Evolutionary conservation across 306 rosid species (phyloP).

Genomic region (Arachis stenosperma): DNA sequence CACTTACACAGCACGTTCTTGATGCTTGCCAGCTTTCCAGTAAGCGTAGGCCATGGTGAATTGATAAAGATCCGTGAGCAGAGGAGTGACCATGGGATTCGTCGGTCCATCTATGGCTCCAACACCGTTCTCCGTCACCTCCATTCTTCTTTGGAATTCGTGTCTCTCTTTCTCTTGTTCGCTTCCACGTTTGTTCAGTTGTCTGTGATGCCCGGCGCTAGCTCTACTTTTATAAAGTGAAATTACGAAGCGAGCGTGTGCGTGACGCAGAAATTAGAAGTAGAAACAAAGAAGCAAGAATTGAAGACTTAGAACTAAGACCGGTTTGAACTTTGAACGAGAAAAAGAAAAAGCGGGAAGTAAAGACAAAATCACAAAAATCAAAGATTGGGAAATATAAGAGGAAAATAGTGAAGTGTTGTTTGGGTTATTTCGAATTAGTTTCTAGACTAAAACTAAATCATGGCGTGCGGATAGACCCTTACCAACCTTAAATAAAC

Average conservation of each 20-base stretch:
- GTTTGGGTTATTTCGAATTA: too few species aligned
- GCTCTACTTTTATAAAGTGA: constrained; percentile 15
- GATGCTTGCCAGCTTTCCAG: constrained; percentile 98
- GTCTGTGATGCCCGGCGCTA: constrained; percentile 24
- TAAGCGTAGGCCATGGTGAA: constrained; percentile 99
- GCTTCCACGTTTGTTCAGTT: too few species aligned
- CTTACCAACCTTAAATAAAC: too few species aligned
- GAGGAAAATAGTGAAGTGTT: too few species aligned
- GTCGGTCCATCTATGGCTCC: constrained; percentile 66
- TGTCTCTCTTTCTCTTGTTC: neutral
- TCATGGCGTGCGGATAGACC: too few species aligned
- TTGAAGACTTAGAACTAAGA: neutral
- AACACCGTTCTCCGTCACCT: constrained; percentile 61
- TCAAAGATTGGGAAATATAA: too few species aligned
- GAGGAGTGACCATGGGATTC: constrained; percentile 96
- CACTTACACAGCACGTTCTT: constrained; percentile 93
- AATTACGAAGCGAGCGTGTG: constrained; percentile 31
- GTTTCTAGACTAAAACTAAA: too few species aligned
- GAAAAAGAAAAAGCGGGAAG: neutral
- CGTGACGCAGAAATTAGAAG: constrained; percentile 23
- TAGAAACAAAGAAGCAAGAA: neutral
- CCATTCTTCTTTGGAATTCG: constrained; percentile 46
- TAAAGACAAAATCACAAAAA: too few species aligned
- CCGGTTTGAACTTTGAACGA: constrained; percentile 1
- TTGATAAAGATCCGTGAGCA: constrained; percentile 96